phyloP scores from a whole-genome alignment of 1,139 yeast species.

The Hanseniaspora uvarum region DNA sequence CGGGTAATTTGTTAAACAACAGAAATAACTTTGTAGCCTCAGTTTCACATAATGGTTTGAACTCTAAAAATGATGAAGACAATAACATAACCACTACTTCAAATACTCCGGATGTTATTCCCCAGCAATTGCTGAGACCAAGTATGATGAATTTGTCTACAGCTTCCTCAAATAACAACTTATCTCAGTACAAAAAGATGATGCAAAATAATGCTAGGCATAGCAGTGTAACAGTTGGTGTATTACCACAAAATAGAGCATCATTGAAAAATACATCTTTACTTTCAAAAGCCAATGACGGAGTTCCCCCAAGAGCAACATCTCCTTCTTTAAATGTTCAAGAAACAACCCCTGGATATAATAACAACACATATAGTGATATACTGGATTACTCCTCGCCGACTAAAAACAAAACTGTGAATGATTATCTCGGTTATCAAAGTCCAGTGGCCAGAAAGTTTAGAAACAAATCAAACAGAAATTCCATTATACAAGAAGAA shows the following conservation, averaged over 20 bases:
- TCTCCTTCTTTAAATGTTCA: not conserved
- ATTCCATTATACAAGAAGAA: slow-evolving; percentile 10
- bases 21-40: slow-evolving; percentile 3
- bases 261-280: not conserved
- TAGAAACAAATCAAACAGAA: slow-evolving; percentile 15
- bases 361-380: slow-evolving; percentile 1
- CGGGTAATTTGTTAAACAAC: slow-evolving; percentile 10
- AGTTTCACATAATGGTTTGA: not conserved
- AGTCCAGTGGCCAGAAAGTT: not conserved
- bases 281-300: not conserved
- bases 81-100: not conserved
- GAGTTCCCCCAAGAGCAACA: not conserved
- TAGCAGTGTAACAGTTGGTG: slow-evolving; percentile 15
- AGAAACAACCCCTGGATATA: not conserved
- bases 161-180: slow-evolving; percentile 14
- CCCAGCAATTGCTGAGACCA: slow-evolving; percentile 5
- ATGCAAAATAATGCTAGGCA: slow-evolving; percentile 17
- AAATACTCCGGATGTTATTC: not conserved
- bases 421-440: not conserved
- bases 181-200: slow-evolving; percentile 16
- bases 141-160: slow-evolving; percentile 12
- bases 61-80: not conserved
- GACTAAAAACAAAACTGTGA: not conserved
- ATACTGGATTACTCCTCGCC: slow-evolving; percentile 16
- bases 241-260: slow-evolving; percentile 4